Base-by-base conservation (phyloP, 306 rosid species). In the Cucurbita pepo region DNA sequence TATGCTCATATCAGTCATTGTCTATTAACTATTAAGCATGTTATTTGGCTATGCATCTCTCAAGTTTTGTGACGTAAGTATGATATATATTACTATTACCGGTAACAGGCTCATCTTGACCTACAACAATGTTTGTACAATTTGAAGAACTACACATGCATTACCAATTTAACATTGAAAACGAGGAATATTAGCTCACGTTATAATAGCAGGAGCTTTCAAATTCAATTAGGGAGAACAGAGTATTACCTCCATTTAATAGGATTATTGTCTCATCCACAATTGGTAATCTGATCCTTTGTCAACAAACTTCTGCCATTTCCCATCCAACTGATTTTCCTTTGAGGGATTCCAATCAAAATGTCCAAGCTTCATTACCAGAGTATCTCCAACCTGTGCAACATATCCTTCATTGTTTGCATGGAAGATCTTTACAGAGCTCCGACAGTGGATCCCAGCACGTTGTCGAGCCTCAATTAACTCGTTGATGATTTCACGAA, bases 401-500 rank as follows among this genome's bases (percentile, higher is more conserved):
- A 89, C 91, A 38, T 86, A 89, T 19, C 96, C 96, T 85, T 89
- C 96, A 55, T 79, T 89, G 70, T 85, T 86, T 76, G 95, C 95
- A 56, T 89, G 88, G 73, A 73, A 85, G 76, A 89, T 89, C 80
- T 87, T 89, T 53, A 86, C 77, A 0, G 88, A 64, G 83, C 95
- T 89, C 67, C 95, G 74, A 54, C 95, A 89, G 62, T 89, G 88
- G 79, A 89, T 85, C 18, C 96, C 88, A 3, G 86, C 96, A 15
- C 90, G 83, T 58, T 77, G 81, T 21, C 96, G 83, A 50, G 87
- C 90, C 73, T 86, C 96, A 2, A 89, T 82, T 71, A 89, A 78
- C 81, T 87, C 96, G 0, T 78, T 55, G 58, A 89, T 81, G 34
- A 76, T 79, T 30, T 89, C 96, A 48, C 76, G 90, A 64, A 86